These are phyloP conservation scores for Lipomyces kockii DNA, from an alignment of 805 yeast genomes.

Conservation along the genomic window DNA sequence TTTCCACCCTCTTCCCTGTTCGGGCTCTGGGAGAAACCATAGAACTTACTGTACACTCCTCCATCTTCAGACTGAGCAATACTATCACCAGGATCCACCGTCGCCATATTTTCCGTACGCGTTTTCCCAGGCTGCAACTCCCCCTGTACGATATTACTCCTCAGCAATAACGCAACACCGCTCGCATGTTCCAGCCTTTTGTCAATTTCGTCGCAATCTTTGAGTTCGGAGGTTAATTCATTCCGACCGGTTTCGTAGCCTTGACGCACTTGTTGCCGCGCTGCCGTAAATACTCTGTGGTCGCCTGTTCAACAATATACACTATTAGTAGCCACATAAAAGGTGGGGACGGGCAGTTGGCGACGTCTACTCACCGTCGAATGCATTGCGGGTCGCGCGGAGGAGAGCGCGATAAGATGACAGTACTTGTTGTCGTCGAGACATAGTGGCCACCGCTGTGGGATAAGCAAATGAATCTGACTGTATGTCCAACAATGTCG, in stretches of 20 bases:
- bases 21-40: not conserved
- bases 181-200: conserved; percentile 62
- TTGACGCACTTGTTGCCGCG: conserved; percentile 62
- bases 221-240: conserved; percentile 12
- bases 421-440: conserved; percentile 34
- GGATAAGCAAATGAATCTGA: not conserved
- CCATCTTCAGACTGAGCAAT: conserved; percentile 6
- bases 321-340: not conserved
- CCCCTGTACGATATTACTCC: conserved; percentile 88
- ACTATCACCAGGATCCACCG: not conserved
- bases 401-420: conserved; percentile 41
- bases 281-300: conserved; percentile 55
- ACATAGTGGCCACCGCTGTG: conserved; percentile 16
- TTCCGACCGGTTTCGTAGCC: conserved; percentile 52
- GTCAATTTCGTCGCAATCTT: conserved; percentile 50
- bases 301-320: conserved; percentile 44
- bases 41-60: conserved; percentile 32
- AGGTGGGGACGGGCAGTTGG: not conserved
- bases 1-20: not conserved
- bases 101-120: not conserved
- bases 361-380: conserved; percentile 36
- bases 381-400: conserved; percentile 45
- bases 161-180: conserved; percentile 72
- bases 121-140: conserved; percentile 35
- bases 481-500: not conserved